Percentiles rank a stretch among this genome's conserved stretches.
Conservation (phyloP, 805 yeast genomes). For the Monosporozyma aerobia region DNA sequence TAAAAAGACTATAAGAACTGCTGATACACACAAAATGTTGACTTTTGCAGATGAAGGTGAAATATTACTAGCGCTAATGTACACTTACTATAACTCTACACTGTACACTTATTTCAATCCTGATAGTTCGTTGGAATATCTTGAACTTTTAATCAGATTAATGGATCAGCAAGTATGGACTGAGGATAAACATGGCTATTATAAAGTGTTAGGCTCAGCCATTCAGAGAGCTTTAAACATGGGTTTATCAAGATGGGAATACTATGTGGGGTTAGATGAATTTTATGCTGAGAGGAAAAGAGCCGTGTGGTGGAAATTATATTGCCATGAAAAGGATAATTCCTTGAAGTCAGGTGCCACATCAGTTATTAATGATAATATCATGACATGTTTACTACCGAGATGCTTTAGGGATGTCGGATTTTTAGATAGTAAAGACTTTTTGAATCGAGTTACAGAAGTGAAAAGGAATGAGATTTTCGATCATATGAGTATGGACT, state of each 20-base stretch:
- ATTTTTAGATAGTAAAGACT: conserved; percentile 15
- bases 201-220: conserved; percentile 17
- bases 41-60: conserved; percentile 18
- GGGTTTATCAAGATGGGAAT: conserved; percentile 29
- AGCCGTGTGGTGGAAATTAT: conserved; percentile 25
- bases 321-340: conserved; percentile 16
- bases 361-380: conserved; percentile 16
- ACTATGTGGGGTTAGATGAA: conserved; percentile 27
- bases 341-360: conserved; percentile 12
- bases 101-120: conserved; percentile 11
- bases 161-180: conserved; percentile 21
- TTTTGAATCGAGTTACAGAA: conserved; percentile 10
- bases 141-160: conserved; percentile 21
- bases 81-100: conserved; percentile 20
- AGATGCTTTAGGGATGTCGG: conserved; percentile 19
- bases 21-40: conserved; percentile 8
- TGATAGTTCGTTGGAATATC: conserved; percentile 14
- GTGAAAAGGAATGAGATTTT: conserved; percentile 8
- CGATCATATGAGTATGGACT: conserved; percentile 10
- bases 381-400: conserved; percentile 21
- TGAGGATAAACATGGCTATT: conserved; percentile 17
- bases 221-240: conserved; percentile 16
- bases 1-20: not conserved
- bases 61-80: conserved; percentile 16
- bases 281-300: conserved; percentile 24